Evolutionary conservation across 1,139 yeast genomes (phyloP).

Genomic region (Suzukiozyma palmioleophila): DNA sequence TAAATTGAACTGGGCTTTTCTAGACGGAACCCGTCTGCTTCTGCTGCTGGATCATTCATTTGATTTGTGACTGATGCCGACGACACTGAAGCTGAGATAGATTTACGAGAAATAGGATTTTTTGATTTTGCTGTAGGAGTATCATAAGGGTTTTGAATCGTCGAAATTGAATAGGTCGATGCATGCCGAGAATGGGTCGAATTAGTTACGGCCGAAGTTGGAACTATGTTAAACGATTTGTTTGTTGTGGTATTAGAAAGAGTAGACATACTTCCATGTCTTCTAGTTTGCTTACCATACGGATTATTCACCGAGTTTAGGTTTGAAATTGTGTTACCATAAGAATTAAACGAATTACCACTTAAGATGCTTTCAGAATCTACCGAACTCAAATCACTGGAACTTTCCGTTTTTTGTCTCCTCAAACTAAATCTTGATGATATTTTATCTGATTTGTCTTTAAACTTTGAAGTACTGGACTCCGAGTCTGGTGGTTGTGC

Average conservation of each 20-base stretch:
- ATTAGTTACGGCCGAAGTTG: conserved; percentile 26
- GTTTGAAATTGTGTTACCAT: conserved; percentile 2
- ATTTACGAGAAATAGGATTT: conserved; percentile 9
- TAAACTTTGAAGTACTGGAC: conserved; percentile 22
- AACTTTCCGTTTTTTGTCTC: conserved; percentile 22
- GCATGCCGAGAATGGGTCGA: conserved; percentile 39
- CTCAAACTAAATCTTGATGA: conserved; percentile 37
- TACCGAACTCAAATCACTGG: conserved; percentile 32
- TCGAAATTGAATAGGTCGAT: conserved; percentile 35
- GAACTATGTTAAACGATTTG: conserved; percentile 17
- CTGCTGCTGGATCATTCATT: conserved; percentile 11
- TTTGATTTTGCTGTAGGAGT: conserved; percentile 16
- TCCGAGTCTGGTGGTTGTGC: conserved; percentile 12
- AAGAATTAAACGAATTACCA: conserved; percentile 17
- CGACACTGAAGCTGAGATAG: conserved; percentile 23
- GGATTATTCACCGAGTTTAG: conserved; percentile 1
- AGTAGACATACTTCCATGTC: conserved; percentile 7
- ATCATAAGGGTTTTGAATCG: conserved; percentile 30
- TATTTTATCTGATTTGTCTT: conserved; percentile 11
- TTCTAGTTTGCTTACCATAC: conserved; percentile 1
- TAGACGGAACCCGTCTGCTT: conserved; percentile 21
- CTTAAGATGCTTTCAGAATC: conserved; percentile 32
- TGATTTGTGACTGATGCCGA: conserved; percentile 20
- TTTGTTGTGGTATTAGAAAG: conserved; percentile 11
- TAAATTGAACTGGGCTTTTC: conserved; percentile 57